phyloP scores from a whole-genome alignment of 2,329 filamentous ascomycete species.

The Trichophyton schoenleinii region DNA sequence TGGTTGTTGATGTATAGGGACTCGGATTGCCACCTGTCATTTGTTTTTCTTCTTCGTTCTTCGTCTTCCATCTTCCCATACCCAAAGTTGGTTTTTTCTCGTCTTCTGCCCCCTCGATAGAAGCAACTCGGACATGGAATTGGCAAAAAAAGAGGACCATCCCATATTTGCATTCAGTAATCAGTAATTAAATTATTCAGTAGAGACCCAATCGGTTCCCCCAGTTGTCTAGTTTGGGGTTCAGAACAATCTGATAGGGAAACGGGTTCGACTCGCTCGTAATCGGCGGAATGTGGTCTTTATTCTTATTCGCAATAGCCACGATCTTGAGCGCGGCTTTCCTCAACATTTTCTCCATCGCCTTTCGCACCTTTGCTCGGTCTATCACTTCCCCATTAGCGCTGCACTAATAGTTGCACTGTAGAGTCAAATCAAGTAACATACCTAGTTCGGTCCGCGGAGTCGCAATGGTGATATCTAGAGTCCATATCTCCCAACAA shows the following conservation, averaged over 20 bases:
- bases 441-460: slow-evolving; percentile 77
- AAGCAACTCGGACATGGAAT: not conserved
- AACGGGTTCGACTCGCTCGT: slow-evolving; percentile 87
- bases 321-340: slow-evolving; percentile 84
- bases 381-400: slow-evolving; percentile 40
- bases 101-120: not conserved
- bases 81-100: not conserved
- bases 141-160: too few species aligned
- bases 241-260: slow-evolving; percentile 82
- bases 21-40: not conserved
- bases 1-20: not conserved
- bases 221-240: slow-evolving; percentile 70
- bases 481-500: slow-evolving; percentile 92
- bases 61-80: not conserved
- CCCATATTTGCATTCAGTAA: not conserved
- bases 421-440: slow-evolving; percentile 18
- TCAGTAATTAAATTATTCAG: slow-evolving; percentile 26
- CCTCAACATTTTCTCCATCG: slow-evolving; percentile 81
- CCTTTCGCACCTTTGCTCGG: slow-evolving; percentile 71
- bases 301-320: slow-evolving; percentile 72
- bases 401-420: not conserved
- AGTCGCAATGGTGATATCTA: slow-evolving; percentile 86
- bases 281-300: slow-evolving; percentile 93
- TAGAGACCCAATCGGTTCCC: slow-evolving; percentile 67
- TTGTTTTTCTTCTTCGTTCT: not conserved